Evolutionary conservation across 495 filamentous ascomycete genomes (phyloP), one percentile per base, ranked within the genome.

Genomic region (Physcia stellaris): DNA sequence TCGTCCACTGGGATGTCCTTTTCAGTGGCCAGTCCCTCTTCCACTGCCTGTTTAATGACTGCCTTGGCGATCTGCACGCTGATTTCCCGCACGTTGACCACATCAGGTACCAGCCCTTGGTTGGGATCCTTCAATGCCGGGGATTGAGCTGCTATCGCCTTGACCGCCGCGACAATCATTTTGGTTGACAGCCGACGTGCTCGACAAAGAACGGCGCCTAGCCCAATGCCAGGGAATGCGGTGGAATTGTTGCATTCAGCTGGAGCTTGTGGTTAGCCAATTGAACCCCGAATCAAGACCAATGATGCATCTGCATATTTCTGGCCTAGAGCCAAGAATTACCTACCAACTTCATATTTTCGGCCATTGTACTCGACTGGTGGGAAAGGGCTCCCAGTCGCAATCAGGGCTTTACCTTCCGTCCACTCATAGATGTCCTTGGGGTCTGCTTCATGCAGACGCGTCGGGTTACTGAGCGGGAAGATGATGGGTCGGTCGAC

Each of bases 241-340:
- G 79, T 81, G 4, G 78, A 81, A 58, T 93, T 93, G 60, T 94
- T 94, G 64, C 86, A 93, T 53, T 92, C 86, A 18, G 83, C 83
- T 70, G 15, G 5, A 10, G 13, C 32, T 12, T 32, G 21, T 38
- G 13, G 28, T 17, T 23, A 4, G 5, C 13, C 10, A 15, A 23
- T 10, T 17, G 28, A 9, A 4, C 13, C 16, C 11, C 7, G 2
- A 3, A 9, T 12, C 6, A 35, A n/a, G n/a, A n/a, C n/a, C n/a
- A n/a, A n/a, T n/a, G n/a, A n/a, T n/a, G n/a, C n/a, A n/a, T n/a
- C n/a, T n/a, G n/a, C n/a, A n/a, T n/a, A n/a, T n/a, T 28, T 28
- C 7, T 28, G 13, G 26, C 7, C 7, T 7, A 28, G 13, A 7
- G 26, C 7, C 7, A 28, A 28, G 13, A 7, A 13, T 28, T 7